Evolutionary conservation across 2,329 filamentous ascomycete species (phyloP).

Genomic region (Colletotrichum spinosum): DNA sequence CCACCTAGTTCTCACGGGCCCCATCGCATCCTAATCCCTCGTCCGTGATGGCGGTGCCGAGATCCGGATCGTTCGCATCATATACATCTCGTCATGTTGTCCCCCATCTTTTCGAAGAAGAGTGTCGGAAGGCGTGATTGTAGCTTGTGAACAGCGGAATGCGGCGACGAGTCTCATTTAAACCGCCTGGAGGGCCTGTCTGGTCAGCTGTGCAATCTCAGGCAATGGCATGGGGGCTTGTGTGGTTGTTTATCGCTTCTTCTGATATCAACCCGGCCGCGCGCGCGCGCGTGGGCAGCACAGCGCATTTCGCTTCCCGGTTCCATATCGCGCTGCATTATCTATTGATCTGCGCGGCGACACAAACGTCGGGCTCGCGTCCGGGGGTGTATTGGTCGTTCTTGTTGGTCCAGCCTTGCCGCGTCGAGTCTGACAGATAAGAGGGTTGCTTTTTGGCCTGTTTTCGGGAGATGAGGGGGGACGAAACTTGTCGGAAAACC

Average conservation of each 20-base stretch:
- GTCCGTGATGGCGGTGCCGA: slow-evolving; percentile 22
- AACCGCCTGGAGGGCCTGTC: too few relatives aligned
- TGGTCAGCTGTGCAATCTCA: too few relatives aligned
- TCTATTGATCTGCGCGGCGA: slow-evolving; percentile 34
- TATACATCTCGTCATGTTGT: too few relatives aligned
- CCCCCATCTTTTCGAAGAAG: too few relatives aligned
- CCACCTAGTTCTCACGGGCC: slow-evolving; percentile 4
- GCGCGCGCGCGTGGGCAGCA: background rate
- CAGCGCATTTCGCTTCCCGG: background rate
- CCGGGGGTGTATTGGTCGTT: slow-evolving; percentile 13
- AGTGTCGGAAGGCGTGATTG: too few relatives aligned
- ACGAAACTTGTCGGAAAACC: background rate
- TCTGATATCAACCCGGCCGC: background rate
- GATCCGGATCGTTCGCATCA: slow-evolving; percentile 9
- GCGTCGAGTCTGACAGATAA: slow-evolving; percentile 29
- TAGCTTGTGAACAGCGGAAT: too few relatives aligned
- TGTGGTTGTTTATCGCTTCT: too few relatives aligned
- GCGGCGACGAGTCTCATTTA: too few relatives aligned
- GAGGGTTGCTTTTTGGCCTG: slow-evolving; percentile 32
- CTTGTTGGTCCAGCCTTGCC: slow-evolving; percentile 18
- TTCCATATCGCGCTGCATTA: slow-evolving; percentile 33
- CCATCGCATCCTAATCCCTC: slow-evolving; percentile 1
- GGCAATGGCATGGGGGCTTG: too few relatives aligned
- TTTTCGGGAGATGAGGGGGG: slow-evolving; percentile 12
- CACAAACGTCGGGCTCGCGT: slow-evolving; percentile 4